A percentile compares a stretch with the other conserved stretches of the same genome.
Conservation (phyloP, 176 grass and related monocot genomes). For the Chloris gayana region DNA sequence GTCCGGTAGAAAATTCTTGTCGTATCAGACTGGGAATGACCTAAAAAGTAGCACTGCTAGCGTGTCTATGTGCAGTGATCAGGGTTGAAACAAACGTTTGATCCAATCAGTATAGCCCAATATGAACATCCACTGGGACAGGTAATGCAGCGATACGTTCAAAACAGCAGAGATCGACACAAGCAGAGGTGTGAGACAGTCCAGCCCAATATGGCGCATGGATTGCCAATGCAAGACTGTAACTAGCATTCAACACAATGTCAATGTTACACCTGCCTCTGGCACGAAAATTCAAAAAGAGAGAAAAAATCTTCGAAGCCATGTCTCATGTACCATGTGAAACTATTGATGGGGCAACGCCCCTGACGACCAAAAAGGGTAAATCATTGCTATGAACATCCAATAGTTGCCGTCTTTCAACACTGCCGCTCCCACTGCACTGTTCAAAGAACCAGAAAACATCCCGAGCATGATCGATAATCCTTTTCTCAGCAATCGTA, state of each 20-base stretch:
- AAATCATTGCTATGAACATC: constrained; percentile 51
- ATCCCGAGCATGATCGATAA: constrained; percentile 10
- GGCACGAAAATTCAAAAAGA: not conserved
- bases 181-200: not conserved
- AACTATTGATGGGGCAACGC: constrained; percentile 31
- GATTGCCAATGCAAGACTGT: not conserved
- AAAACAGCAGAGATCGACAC: not conserved
- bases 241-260: constrained; percentile 38
- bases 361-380: constrained; percentile 7
- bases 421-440: constrained; percentile 11
- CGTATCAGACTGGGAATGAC: no score
- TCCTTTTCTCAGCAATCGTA: not conserved
- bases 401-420: constrained; percentile 35
- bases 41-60: no score
- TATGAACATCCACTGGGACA: no score
- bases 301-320: not conserved
- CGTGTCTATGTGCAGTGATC: no score
- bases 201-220: not conserved
- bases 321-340: constrained; percentile 15
- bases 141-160: not conserved
- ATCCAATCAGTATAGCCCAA: no score
- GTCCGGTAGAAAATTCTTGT: no score
- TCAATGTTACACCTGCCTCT: constrained; percentile 18
- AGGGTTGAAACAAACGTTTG: no score
- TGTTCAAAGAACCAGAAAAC: not conserved